Base-by-base conservation (phyloP, 768 basidiomycete species). In the Sutorius australiensis region DNA sequence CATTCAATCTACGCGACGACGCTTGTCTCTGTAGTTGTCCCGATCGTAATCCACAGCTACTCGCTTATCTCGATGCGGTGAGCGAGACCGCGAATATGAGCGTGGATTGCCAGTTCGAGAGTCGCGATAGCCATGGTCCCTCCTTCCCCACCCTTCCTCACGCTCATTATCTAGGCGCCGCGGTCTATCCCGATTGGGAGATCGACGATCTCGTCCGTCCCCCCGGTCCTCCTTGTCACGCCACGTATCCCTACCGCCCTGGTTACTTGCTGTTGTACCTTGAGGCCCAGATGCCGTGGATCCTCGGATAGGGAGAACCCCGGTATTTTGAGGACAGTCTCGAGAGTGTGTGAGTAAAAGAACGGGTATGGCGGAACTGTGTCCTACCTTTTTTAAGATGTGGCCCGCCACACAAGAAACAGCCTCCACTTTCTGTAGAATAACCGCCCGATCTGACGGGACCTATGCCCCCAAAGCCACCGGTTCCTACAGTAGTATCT, bases 401-500 rank as follows among this genome's bases (percentile, higher is more conserved):
- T 6, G 91, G 88, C 0, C 95, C 95, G 6, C 95, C 95, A 67
- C 97, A 99, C 33, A 83, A 68, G 76, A 95, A 99, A 67, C 97
- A 99, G 0, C 91, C 92, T 2, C 79, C 82, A 1, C 72, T 75
- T 41, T 84, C 80, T 1, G 73, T 72, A 21, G 77, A 73, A 46
- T 72, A 78, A 6, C 84, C 84, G 31, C 83, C 84, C 37, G 75
- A 65, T 63, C 80, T 82, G 45, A 80, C 73, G 24, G 80, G 66
- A 1, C 73, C 80, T 5, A 63, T 62, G 7, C 83, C 86, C 28
- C 87, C 87, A 70, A 88, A 86, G 0, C 87, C 86, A 30, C 83
- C 86, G 44, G 64, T 73, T 12, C 67, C 55, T 21, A 58, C 73
- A 6, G 90, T 92, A 0, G 95, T 98, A 67, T 98, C 95, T 76